Evolutionary conservation across 129 eudicot genomes (phyloP).

Genomic region (Tagetes patula): DNA sequence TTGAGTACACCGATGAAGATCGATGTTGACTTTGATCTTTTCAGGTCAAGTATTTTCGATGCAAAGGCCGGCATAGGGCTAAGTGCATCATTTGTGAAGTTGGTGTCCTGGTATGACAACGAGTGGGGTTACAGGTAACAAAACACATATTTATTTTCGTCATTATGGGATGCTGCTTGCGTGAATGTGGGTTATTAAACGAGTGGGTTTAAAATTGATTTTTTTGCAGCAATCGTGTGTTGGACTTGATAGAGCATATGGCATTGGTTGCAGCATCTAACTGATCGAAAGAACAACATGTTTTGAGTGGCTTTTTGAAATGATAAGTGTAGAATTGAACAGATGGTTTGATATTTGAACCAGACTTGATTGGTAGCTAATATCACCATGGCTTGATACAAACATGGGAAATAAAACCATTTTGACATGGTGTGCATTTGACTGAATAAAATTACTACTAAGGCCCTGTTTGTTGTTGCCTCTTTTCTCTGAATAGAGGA

Average conservation of each 20-base stretch:
- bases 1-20: background rate
- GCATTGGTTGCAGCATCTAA: slow-evolving; percentile 63
- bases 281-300: slow-evolving; percentile 15
- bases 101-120: slow-evolving; percentile 90
- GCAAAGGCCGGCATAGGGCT: slow-evolving; percentile 92
- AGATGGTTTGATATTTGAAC: slow-evolving; percentile 27
- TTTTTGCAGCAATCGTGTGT: slow-evolving; percentile 80
- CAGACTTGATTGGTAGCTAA: slow-evolving; percentile 8
- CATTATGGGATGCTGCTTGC: background rate
- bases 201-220: background rate
- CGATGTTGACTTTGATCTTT: slow-evolving; percentile 7
- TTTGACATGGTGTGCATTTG: slow-evolving; percentile 22
- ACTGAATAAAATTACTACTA: too few species aligned
- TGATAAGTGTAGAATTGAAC: slow-evolving; percentile 22
- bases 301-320: slow-evolving; percentile 17
- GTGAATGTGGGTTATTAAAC: background rate
- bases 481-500: too few species aligned
- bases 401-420: slow-evolving; percentile 32
- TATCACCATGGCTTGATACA: slow-evolving; percentile 21
- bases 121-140: slow-evolving; percentile 99
- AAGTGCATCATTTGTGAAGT: slow-evolving; percentile 79
- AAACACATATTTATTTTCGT: slow-evolving; percentile 11
- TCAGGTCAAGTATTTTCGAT: slow-evolving; percentile 91
- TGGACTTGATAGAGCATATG: slow-evolving; percentile 94
- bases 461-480: too few species aligned